phyloP scores from a whole-genome alignment of 306 rosid species.

The Vigna radiata region DNA sequence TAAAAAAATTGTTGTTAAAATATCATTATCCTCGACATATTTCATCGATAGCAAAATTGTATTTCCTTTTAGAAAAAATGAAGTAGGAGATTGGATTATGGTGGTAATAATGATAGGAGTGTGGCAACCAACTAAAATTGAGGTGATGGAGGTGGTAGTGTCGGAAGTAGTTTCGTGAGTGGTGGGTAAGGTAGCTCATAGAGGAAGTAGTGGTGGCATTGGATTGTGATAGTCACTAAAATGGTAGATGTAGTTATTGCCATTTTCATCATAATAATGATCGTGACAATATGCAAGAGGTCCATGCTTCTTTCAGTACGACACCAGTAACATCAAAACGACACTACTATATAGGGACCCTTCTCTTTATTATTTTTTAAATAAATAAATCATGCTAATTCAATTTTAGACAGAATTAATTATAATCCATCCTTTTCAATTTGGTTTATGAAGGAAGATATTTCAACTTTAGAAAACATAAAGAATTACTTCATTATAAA shows the following conservation, averaged over 20 bases:
- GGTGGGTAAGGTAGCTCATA: conserved; percentile 14
- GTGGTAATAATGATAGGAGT: background rate
- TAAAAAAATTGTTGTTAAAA: too few species aligned
- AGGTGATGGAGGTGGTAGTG: background rate
- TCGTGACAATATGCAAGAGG: background rate
- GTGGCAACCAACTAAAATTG: background rate
- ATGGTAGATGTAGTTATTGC: background rate
- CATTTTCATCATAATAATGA: background rate
- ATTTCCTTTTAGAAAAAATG: too few species aligned
- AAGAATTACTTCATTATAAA: background rate
- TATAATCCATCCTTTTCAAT: background rate
- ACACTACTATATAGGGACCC: conserved; percentile 2
- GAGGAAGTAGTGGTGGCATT: background rate
- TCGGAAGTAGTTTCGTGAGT: background rate
- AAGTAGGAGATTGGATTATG: too few species aligned
- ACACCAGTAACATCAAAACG: background rate
- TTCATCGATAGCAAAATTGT: too few species aligned
- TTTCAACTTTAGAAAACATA: background rate
- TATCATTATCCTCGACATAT: too few species aligned
- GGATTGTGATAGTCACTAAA: conserved; percentile 16
- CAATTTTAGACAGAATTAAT: background rate
- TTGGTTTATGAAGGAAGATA: background rate
- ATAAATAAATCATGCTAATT: background rate
- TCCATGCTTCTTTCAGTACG: background rate
- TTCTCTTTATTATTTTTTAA: background rate